Evolutionary conservation across 1,284 basidiomycete species (phyloP), one percentile per base, ranked within the genome.

Genomic region (Vanrija sp.): DNA sequence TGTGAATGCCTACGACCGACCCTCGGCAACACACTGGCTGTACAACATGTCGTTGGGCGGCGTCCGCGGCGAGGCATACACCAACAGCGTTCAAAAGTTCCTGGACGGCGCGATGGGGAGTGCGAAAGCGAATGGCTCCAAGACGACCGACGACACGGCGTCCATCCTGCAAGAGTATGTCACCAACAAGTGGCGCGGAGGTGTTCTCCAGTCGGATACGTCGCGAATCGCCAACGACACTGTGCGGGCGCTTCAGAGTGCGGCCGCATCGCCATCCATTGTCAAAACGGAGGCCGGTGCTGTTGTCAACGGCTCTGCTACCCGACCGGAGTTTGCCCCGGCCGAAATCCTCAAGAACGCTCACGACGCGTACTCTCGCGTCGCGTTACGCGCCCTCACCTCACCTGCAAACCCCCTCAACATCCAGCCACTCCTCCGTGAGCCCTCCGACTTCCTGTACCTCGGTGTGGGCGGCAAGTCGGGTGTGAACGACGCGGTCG

Each of bases 1-100:
- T n/a, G 54, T 61, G 37, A 65, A 72, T 47, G 55, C 71, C 36
- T 67, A 66, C 60, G 67, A 70, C 19, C 53, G 35, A 20, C 41
- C 35, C 8, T 31, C 44, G 16, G 43, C 65, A 1, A 53, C 43
- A 9, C 62, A 68, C 25, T 71, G 63, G 54, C 24, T 74, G 15
- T 47, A 61, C 24, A 60, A 68, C 24, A 54, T 69, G 47, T 48
- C 42, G 4, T 58, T 63, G 8, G 72, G 72, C 20, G 69, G 67
- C 43, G 44, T 61, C 0, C 55, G 51, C 3, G 71, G 69, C 3
- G 75, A 75, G 47, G 75, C 73, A 19, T 76, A 76, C 53, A 41
- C 63, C 4, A 47, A 57, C 9, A 71, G 68, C 51, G 59, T 76
- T 12, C 47, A 62, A 15, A 49, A 53, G 6, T 76, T 76, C 54